Evolutionary conservation across 305 asterid species (phyloP).

Genomic region (Fraxinus angustifolia): DNA sequence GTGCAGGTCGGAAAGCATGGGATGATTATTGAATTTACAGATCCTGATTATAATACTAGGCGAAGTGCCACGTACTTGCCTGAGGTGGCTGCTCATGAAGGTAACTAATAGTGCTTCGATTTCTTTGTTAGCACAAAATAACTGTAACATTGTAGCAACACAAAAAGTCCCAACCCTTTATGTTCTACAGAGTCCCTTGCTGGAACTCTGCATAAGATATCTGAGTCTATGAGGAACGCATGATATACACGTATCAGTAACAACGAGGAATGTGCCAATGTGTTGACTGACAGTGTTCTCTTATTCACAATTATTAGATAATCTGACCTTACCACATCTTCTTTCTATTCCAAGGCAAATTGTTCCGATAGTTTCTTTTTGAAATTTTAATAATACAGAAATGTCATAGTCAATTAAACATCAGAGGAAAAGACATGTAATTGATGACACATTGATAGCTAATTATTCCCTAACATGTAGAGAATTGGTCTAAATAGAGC

Average conservation of each 20-base stretch:
- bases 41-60: conserved; percentile 57
- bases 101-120: conserved; percentile 31
- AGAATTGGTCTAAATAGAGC: not conserved
- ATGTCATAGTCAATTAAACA: not conserved
- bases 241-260: not conserved
- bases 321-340: not conserved
- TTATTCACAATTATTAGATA: not conserved
- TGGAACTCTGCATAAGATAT: not conserved
- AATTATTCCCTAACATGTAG: not conserved
- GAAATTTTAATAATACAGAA: not conserved
- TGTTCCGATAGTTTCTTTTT: not conserved
- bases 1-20: conserved; percentile 90
- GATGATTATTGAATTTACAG: conserved; percentile 86
- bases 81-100: conserved; percentile 97
- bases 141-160: not conserved
- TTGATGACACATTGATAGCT: not conserved
- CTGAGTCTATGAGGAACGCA: not conserved
- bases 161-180: not conserved
- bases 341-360: not conserved
- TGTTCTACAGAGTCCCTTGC: not conserved
- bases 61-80: conserved; percentile 96
- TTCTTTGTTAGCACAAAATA: not conserved
- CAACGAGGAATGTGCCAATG: not conserved
- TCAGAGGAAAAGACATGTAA: not conserved
- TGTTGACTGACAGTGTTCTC: not conserved